phyloP scores from a whole-genome alignment of 2,329 filamentous ascomycete species.

The Colletotrichum musicola region DNA sequence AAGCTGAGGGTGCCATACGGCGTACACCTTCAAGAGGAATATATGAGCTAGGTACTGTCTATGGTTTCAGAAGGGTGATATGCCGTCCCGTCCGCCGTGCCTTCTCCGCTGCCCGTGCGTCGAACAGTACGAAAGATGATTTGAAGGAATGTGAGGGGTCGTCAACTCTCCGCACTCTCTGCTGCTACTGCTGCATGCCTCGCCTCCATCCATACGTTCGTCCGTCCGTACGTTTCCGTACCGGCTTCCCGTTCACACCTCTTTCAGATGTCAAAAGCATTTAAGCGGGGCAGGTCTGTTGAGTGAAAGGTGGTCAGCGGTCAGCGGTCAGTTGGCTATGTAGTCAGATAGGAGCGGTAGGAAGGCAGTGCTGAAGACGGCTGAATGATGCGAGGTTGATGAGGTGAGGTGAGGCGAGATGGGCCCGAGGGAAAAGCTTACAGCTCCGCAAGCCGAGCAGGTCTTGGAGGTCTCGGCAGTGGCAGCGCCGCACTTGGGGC shows the following conservation, averaged over 20 bases:
- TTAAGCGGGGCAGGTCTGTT: conserved; percentile 50
- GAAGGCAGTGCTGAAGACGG: background rate
- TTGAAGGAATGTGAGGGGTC: conserved; percentile 30
- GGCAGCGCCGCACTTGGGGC: conserved; percentile 69
- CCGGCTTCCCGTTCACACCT: background rate
- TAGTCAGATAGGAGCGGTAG: background rate
- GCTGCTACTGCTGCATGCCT: background rate
- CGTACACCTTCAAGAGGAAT: background rate
- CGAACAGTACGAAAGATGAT: conserved; percentile 4
- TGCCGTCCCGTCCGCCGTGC: conserved; percentile 14
- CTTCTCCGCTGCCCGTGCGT: conserved; percentile 18
- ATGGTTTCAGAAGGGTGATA: conserved; percentile 24
- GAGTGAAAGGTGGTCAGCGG: conserved; percentile 13
- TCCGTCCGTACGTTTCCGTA: background rate
- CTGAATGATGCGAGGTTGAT: background rate
- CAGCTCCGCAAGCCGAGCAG: conserved; percentile 68
- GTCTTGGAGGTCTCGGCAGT: conserved; percentile 62
- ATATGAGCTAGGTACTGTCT: conserved; percentile 1
- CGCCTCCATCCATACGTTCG: background rate
- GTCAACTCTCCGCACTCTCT: conserved; percentile 2
- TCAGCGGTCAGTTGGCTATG: background rate
- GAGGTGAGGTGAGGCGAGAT: conserved; percentile 12
- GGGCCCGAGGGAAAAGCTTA: conserved; percentile 51
- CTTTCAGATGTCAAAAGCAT: background rate
- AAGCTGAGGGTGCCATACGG: background rate